Base-by-base conservation (phyloP, 441 rosid genomes). In the Arabidopsis hybrid region DNA sequence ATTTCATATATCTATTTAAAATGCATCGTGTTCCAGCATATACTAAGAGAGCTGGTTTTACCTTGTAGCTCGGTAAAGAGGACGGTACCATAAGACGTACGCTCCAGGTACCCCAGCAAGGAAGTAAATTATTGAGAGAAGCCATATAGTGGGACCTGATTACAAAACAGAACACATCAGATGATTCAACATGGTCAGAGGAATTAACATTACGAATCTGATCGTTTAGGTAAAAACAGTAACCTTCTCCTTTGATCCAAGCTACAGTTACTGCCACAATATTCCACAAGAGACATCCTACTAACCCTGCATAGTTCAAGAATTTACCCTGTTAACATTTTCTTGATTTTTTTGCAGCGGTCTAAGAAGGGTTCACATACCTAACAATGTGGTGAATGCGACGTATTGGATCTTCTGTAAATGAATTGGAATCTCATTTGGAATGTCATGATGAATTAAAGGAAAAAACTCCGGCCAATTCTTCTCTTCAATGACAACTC, bases 61-160 rank as follows among this genome's bases (percentile, higher is more conserved):
- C 99, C 99, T 93, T 85, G 92, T 88, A 71, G 99, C 99, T 77
- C 96, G 90, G 74, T 96, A 96, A 32, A 96, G 89, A 60, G 99
- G 98, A 62, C 95, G 95, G 80, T 96, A 96, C 99, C 99, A 96
- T 77, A 86, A 39, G 64, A 89, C 86, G 60, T 96, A 96, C 58
- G 84, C 97, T 49, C 98, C 98, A 75, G 99, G 99, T 81, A 82
- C 91, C 64, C 97, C 99, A 1, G 93, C 71, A 69, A 96, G 82
- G 86, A 86, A 87, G 84, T 96, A 96, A 80, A 96, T 96, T 74
- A 93, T 79, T 60, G 99, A 88, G 60, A 96, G 97, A 81, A 96
- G 85, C 98, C 98, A 96, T 77, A 93, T 93, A 38, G 88, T 94
- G 36, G 86, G 87, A 75, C 97, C 99, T 96, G 73, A 79, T 72